Evolutionary conservation across 495 filamentous ascomycete species (phyloP), one percentile per base, ranked within the genome.

Genomic region (Aspergillus sclerotioniger): DNA sequence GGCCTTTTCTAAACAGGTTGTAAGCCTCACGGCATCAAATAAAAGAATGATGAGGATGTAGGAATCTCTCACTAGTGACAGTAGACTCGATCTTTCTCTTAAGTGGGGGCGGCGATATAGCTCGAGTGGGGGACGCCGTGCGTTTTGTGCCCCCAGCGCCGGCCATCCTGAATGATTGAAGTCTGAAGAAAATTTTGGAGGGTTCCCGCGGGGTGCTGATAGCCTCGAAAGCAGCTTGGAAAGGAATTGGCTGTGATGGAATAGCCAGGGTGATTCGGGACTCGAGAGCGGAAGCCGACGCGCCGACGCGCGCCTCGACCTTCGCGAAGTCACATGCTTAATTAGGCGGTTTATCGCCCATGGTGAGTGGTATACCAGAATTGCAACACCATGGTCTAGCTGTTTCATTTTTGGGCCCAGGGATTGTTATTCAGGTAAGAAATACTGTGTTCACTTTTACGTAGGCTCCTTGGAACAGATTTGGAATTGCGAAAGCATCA

Each of bases 11-110:
- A 15, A 17, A 47, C 8, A 21, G 29, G 29, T 1, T 31, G 33
- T 28, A 1, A 41, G 33, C 33, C 9, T 53, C 16, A 2, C 3
- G 51, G 17, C 7, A 39, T 8, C 6, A 15, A 16, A 9, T 43
- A n/a, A 49, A 19, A 47, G 37, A 17, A 29, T 45, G 8, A 20
- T 56, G 43, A 57, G 31, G 53, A 31, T n/a, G 8, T 21, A 19
- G 25, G 25, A 25, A 25, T 54, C 12, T 65, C 84, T 67, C 70
- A 94, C 90, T 88, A 44, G 88, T 92, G 49, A 89, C 87, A 8
- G 82, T 86, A 25, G 87, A 85, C 61, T 88, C 84, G 15, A 87
- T 71, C 70, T 89, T 91, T 25, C 81, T 65, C 49, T 73, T 80
- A 12, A 78, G 61, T 19, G 73, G 72, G 31, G 78, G 79, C 43